Base-by-base conservation (phyloP, 83 land plant species). In the Diphasiastrum complanatum region DNA sequence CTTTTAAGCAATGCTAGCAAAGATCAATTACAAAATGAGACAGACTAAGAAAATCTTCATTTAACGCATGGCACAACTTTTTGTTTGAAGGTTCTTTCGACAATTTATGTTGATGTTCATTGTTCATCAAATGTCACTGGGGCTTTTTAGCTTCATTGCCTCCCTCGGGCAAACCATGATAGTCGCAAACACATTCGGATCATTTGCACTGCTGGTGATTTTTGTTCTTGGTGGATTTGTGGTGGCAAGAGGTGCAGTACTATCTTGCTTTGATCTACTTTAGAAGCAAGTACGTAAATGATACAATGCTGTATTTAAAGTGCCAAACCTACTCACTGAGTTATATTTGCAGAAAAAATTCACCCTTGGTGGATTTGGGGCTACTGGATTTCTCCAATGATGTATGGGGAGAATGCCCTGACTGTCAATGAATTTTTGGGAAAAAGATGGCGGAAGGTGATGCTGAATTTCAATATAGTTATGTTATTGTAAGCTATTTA, bases 201-300 rank as follows among this genome's bases (percentile, higher is more conserved):
- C 98, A 16, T 92, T 92, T 73, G 82, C 91, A 0, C 69, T 88
- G 72, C 47, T 92, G 65, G 72, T 92, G 49, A 74, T 79, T 29
- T 83, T 92, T 78, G 56, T 78, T 53, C 88, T 92, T 26, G 96
- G 98, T 27, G 98, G 96, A 36, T 92, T 79, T 48, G 76, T 88
- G 8, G 49, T 88, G 35, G 71, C 91, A 30, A 68, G 66, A 83
- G 85, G 95, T 87, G n/a, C 6, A 54, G 33, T 25, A 25, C 33
- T 54, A 55, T 16, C 11, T 25, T 12, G 11, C 11, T 27, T 1
- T 0, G 16, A 20, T 14, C 45, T n/a, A n/a, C n/a, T n/a, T n/a
- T n/a, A n/a, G n/a, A n/a, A n/a, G n/a, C n/a, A n/a, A n/a, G n/a
- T n/a, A n/a, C n/a, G n/a, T n/a, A n/a, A n/a, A n/a, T n/a, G n/a